phyloP scores from a whole-genome alignment of 495 filamentous ascomycete species.

The Penicillium malachiteum region DNA sequence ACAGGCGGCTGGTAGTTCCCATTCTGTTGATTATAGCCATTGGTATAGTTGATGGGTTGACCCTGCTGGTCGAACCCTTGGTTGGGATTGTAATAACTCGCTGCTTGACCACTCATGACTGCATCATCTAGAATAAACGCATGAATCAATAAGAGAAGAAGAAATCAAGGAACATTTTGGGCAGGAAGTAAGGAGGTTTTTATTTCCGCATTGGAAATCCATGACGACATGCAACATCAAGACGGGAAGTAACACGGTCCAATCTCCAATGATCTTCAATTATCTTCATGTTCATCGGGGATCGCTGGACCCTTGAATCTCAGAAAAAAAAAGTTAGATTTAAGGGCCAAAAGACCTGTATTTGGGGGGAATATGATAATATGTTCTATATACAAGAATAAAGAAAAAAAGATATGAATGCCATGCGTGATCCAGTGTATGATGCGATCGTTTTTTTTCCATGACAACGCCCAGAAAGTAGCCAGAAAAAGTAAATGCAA shows the following conservation, averaged over 20 bases:
- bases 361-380: neutral
- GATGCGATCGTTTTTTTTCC: neutral
- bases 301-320: neutral
- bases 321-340: slow-evolving; percentile 9
- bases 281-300: slow-evolving; percentile 1
- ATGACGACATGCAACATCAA: slow-evolving; percentile 22
- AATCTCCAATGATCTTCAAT: slow-evolving; percentile 10
- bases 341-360: slow-evolving; percentile 5
- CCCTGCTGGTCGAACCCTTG: slow-evolving; percentile 27
- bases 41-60: slow-evolving; percentile 16
- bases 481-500: slow-evolving; percentile 23
- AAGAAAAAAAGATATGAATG: slow-evolving; percentile 1
- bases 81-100: slow-evolving; percentile 38
- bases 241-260: slow-evolving; percentile 12
- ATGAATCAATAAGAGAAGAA: slow-evolving; percentile 5
- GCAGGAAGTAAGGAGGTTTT: slow-evolving; percentile 20
- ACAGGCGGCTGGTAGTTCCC: slow-evolving; percentile 19
- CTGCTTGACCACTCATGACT: slow-evolving; percentile 46
- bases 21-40: slow-evolving; percentile 16
- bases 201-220: slow-evolving; percentile 19
- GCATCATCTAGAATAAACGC: slow-evolving; percentile 9
- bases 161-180: neutral
- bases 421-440: slow-evolving; percentile 4
- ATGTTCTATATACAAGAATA: slow-evolving; percentile 10
- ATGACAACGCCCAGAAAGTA: slow-evolving; percentile 17